phyloP scores from a whole-genome alignment of 805 yeast genomes.

The Spathaspora boniae region DNA sequence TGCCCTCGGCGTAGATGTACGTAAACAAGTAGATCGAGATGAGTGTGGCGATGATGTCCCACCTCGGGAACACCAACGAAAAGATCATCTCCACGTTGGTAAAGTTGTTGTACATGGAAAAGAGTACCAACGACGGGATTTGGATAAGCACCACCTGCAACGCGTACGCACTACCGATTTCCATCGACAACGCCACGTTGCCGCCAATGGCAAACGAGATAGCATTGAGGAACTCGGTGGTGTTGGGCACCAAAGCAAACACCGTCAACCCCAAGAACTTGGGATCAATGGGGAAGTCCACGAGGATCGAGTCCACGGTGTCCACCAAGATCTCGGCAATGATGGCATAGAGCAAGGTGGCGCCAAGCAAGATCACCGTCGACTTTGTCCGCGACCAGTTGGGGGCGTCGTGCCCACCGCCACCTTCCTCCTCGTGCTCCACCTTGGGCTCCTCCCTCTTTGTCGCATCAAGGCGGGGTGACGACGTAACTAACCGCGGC shows the following conservation, averaged over 20 bases:
- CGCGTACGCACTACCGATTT: slow-evolving; percentile 96
- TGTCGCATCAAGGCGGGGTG: not conserved
- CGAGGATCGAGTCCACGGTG: slow-evolving; percentile 84
- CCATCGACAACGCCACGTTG: slow-evolving; percentile 94
- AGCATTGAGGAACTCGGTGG: slow-evolving; percentile 95
- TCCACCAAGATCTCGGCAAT: slow-evolving; percentile 94
- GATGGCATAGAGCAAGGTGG: slow-evolving; percentile 84
- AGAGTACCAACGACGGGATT: slow-evolving; percentile 84
- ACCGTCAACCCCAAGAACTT: slow-evolving; percentile 90
- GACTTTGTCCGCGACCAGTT: slow-evolving; percentile 92
- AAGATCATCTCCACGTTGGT: slow-evolving; percentile 50
- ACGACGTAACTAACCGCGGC: not conserved
- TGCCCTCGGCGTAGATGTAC: slow-evolving; percentile 94
- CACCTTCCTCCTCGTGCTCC: slow-evolving; percentile 17
- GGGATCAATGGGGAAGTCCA: slow-evolving; percentile 77
- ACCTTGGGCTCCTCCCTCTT: not conserved
- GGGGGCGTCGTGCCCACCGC: slow-evolving; percentile 93
- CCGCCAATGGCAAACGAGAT: slow-evolving; percentile 96
- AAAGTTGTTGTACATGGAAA: slow-evolving; percentile 51
- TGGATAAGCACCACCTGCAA: slow-evolving; percentile 92
- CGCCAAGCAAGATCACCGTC: slow-evolving; percentile 72
- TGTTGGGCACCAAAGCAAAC: slow-evolving; percentile 93
- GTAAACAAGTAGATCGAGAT: slow-evolving; percentile 86
- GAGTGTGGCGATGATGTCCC: slow-evolving; percentile 88
- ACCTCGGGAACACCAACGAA: slow-evolving; percentile 85